phyloP scores from a whole-genome alignment of 805 yeast genomes.

The Kodamaea hsintzibuensis region DNA sequence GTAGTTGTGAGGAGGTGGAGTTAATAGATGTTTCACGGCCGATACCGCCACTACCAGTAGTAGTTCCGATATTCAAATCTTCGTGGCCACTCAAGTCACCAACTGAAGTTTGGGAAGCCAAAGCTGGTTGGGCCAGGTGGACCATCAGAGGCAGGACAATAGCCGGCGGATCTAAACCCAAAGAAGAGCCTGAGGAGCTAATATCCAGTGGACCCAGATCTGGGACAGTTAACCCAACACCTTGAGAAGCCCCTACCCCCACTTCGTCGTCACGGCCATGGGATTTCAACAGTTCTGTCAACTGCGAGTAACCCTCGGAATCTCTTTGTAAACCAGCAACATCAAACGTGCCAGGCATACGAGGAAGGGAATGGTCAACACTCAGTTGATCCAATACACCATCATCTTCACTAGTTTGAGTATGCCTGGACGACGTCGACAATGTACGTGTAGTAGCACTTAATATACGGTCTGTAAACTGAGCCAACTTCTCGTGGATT shows the following conservation, averaged over 20 bases:
- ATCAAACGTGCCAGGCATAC: slow-evolving; percentile 47
- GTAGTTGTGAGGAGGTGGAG: background rate
- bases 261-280: background rate
- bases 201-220: too few relatives aligned
- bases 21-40: background rate
- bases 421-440: slow-evolving; percentile 5
- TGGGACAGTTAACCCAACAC: too few relatives aligned
- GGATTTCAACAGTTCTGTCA: slow-evolving; percentile 9
- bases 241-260: background rate
- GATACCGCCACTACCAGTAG: too few relatives aligned
- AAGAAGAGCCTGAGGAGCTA: background rate
- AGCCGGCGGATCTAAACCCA: background rate
- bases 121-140: background rate
- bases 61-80: background rate
- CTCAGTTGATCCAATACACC: background rate
- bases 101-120: background rate
- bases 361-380: slow-evolving; percentile 28
- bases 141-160: background rate
- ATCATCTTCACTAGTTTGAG: background rate
- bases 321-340: slow-evolving; percentile 45
- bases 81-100: background rate
- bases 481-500: slow-evolving; percentile 15
- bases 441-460: slow-evolving; percentile 10
- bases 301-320: slow-evolving; percentile 11
- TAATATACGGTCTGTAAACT: slow-evolving; percentile 13